phyloP scores from a whole-genome alignment of 2,329 filamentous ascomycete genomes.

The Trichophyton simii region DNA sequence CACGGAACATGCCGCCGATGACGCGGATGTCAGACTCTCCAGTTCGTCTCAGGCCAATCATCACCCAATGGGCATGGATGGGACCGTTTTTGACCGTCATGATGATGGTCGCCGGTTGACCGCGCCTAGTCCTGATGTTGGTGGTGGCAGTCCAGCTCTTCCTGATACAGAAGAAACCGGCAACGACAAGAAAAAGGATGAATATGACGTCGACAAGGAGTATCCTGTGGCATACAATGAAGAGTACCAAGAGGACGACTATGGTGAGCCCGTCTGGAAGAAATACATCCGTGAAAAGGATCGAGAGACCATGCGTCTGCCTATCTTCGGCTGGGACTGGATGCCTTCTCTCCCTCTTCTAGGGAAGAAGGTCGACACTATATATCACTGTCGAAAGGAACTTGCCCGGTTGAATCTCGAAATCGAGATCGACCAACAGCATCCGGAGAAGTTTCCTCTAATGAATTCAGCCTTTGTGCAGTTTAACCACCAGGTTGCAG shows the following conservation, averaged over 20 bases:
- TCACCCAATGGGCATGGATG: background rate
- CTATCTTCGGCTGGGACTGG: slow-evolving; percentile 51
- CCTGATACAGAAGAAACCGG: background rate
- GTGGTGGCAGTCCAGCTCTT: slow-evolving; percentile 1
- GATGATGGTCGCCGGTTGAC: slow-evolving; percentile 28
- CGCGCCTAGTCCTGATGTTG: slow-evolving; percentile 18
- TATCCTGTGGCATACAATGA: slow-evolving; percentile 55
- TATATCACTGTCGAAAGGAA: slow-evolving; percentile 79
- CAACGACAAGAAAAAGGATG: slow-evolving; percentile 8
- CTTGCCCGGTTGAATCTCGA: slow-evolving; percentile 79
- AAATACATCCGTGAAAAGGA: slow-evolving; percentile 71
- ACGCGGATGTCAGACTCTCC: background rate
- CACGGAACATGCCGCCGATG: background rate
- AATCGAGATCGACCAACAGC: slow-evolving; percentile 78
- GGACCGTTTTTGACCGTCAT: slow-evolving; percentile 17
- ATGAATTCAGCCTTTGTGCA: slow-evolving; percentile 98
- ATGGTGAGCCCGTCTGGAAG: slow-evolving; percentile 61
- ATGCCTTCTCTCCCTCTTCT: slow-evolving; percentile 66
- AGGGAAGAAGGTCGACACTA: slow-evolving; percentile 86
- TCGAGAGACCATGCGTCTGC: slow-evolving; percentile 70
- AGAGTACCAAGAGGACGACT: slow-evolving; percentile 49
- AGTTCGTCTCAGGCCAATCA: background rate
- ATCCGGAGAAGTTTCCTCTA: slow-evolving; percentile 72
- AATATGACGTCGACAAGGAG: slow-evolving; percentile 19
- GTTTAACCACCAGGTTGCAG: slow-evolving; percentile 94